Base-by-base conservation (phyloP, 2,329 filamentous ascomycete genomes). In the Fusarium sororula region DNA sequence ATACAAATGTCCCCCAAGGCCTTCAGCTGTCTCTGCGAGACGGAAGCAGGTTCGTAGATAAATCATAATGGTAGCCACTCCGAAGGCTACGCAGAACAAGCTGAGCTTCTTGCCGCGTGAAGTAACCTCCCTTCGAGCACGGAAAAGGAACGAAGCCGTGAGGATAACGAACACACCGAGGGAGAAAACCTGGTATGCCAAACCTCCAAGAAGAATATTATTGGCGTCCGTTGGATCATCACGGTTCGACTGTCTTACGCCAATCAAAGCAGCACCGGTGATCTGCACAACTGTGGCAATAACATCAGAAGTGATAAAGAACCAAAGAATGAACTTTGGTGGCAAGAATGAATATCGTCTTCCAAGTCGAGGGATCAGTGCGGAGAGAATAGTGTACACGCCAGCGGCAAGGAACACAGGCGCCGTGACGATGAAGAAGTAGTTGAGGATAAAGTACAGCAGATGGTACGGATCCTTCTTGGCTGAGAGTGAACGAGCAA, bases 351-450 rank as follows among this genome's bases (percentile, higher is more conserved):
- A 82, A 73, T 85, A 85, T 30, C 80, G 73, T 7, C 79, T 77
- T 6, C 85, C 86, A 42, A 86, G 81, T 15, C 82, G 79, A 48
- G 82, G 81, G 57, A 90, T 88, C 38, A 90, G 79, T 7, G 85
- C 82, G 1, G 84, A 86, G 12, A 90, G 81, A 53, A 88, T 81
- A n/a, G 86, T 86, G 81, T 90, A 90, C 56, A 90, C 86, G 0
- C 85, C 84, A 0, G 88, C 88, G 22, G 86, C 84, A 79, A 90
- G 85, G 75, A 90, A 88, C 42, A 90, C 88, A 3, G 88, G 88
- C 0, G 88, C 88, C 0, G 87, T 86, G 68, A 90, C 88, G 78
- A 90, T 89, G 82, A 89, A 89, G 82, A 90, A 90, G 81, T 90
- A 90, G 76, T 89, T 87, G 51, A 88, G 80, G 44, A 90, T 87